Percentiles rank a stretch among this genome's conserved stretches.
Conservation (phyloP, 129 eudicot species). For the Daucus carota region DNA sequence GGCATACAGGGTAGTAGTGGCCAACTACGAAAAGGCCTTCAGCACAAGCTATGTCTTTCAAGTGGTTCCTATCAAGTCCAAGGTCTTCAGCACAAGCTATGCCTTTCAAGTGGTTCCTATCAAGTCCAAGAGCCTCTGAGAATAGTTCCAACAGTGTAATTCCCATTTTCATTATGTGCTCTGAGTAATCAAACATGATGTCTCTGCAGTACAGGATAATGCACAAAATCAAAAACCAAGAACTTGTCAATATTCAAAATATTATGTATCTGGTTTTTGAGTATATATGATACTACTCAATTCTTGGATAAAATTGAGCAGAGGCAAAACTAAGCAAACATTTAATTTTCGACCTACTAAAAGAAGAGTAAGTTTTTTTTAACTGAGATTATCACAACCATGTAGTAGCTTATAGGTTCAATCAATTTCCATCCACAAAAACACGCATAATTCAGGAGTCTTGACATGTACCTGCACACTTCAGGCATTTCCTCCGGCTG, state of each 20-base stretch:
- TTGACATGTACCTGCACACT: conserved; percentile 23
- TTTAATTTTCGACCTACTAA: no score
- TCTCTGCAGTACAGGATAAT: conserved; percentile 7
- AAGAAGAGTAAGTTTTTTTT: no score
- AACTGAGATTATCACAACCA: neutral
- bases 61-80: conserved; percentile 1
- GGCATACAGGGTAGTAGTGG: conserved; percentile 19
- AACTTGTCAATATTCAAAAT: neutral
- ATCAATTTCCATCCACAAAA: no score
- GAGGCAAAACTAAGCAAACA: neutral
- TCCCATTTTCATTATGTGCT: conserved; percentile 5
- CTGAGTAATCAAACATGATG: neutral
- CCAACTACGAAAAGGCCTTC: conserved; percentile 8
- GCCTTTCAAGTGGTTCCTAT: neutral
- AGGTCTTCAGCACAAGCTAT: conserved; percentile 16
- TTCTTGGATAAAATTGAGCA: neutral
- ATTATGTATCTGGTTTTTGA: neutral
- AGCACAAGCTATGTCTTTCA: conserved; percentile 12
- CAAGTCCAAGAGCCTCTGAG: conserved; percentile 15
- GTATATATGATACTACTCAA: neutral
- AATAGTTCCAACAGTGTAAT: conserved; percentile 6
- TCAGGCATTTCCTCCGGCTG: conserved; percentile 15
- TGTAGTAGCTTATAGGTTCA: no score
- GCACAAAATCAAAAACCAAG: neutral
- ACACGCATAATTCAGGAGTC: no score